A percentile compares a stretch with the other conserved stretches of the same genome.
These are phyloP conservation scores for Amphibolis antarctica DNA, from an alignment of 106 monocot genomes.

Conservation along the genomic window DNA sequence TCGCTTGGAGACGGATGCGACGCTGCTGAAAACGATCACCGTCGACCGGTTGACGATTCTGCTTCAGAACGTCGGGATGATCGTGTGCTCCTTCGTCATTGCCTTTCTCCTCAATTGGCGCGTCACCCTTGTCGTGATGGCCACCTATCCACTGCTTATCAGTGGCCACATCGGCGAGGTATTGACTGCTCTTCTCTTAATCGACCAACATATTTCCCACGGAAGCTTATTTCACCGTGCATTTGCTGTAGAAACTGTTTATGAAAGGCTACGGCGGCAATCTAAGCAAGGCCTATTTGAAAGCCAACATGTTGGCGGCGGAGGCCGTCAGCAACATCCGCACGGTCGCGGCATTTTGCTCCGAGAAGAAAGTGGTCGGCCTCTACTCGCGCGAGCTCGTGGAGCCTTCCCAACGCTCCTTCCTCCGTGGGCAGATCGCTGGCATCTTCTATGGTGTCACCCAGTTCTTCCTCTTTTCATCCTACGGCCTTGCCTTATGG, in stretches of 20 bases:
- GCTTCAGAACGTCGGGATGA: constrained; percentile 89
- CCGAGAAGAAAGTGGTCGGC: constrained; percentile 81
- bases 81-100: constrained; percentile 72
- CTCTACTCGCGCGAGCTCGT: constrained; percentile 62
- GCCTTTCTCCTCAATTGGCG: constrained; percentile 92
- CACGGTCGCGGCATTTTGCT: constrained; percentile 89
- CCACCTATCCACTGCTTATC: constrained; percentile 80
- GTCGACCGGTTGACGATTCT: constrained; percentile 87
- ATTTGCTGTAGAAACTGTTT: constrained; percentile 43
- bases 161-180: constrained; percentile 94
- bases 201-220: too few relatives aligned
- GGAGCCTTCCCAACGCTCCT: constrained; percentile 50
- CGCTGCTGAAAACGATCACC: constrained; percentile 59
- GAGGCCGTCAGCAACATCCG: constrained; percentile 95
- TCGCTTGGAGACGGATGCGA: constrained; percentile 82
- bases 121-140: constrained; percentile 78
- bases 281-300: constrained; percentile 65
- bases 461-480: constrained; percentile 90
- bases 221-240: too few relatives aligned
- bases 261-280: constrained; percentile 88
- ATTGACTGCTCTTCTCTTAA: neutral
- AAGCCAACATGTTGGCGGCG: constrained; percentile 95
- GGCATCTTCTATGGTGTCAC: constrained; percentile 84
- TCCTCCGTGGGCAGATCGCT: constrained; percentile 70
- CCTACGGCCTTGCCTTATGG: constrained; percentile 84